A percentile compares a stretch with the other conserved stretches of the same genome.
Evolutionary conservation across 2,329 filamentous ascomycete genomes (phyloP).

Genomic region (Calonectria pauciramosa): DNA sequence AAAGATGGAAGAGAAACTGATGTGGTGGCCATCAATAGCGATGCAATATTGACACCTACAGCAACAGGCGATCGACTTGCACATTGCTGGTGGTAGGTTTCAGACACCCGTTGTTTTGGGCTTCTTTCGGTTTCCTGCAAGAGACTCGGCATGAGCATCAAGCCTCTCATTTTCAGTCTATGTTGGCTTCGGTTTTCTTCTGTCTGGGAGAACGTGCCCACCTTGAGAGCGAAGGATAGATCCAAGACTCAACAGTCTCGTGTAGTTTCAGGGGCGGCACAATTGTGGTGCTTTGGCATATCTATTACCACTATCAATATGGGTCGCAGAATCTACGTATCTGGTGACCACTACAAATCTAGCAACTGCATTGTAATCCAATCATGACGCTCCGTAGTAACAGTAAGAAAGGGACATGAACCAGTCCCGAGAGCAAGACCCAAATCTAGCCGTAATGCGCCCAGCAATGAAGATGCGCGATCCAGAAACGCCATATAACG

Average conservation of each 20-base stretch:
- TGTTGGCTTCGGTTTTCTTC: background rate
- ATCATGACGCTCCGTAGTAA: slow-evolving; percentile 40
- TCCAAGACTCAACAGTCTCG: too few species aligned
- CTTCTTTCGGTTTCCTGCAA: background rate
- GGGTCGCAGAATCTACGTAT: slow-evolving; percentile 34
- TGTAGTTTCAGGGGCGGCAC: background rate
- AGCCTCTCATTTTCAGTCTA: background rate
- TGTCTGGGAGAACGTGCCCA: too few species aligned
- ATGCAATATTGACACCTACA: background rate
- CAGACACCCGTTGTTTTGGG: background rate
- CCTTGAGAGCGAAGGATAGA: too few species aligned
- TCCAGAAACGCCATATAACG: slow-evolving; percentile 25
- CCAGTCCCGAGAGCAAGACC: slow-evolving; percentile 30
- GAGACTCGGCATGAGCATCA: background rate
- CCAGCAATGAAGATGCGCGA: slow-evolving; percentile 33
- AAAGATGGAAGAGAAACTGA: background rate
- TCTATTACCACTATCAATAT: slow-evolving; percentile 48
- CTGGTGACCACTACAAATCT: slow-evolving; percentile 38
- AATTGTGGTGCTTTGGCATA: background rate
- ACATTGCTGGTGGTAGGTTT: background rate
- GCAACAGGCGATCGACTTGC: too few species aligned
- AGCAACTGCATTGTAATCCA: slow-evolving; percentile 39
- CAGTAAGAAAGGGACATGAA: slow-evolving; percentile 31
- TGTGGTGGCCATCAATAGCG: background rate
- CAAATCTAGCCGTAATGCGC: slow-evolving; percentile 35